phyloP scores from a whole-genome alignment of 768 basidiomycete genomes.

The Psilocybe cubensis region DNA sequence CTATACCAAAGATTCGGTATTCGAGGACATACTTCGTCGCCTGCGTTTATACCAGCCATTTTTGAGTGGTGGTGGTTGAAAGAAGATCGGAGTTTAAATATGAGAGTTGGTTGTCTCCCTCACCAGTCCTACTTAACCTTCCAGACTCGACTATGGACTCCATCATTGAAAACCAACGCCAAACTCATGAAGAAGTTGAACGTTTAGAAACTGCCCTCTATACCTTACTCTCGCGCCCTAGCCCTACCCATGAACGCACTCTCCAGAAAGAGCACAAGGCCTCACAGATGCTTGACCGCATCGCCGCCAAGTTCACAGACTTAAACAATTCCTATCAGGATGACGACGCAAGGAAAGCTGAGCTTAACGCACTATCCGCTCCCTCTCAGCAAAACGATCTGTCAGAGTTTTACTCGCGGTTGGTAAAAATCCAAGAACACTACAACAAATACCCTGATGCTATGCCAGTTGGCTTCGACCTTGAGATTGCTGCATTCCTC shows the following conservation, averaged over 20 bases:
- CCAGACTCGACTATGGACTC: constrained; percentile 75
- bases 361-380: constrained; percentile 65
- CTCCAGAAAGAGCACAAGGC: constrained; percentile 89
- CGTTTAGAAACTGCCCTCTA: constrained; percentile 88
- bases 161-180: constrained; percentile 90
- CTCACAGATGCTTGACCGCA: constrained; percentile 85
- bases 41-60: constrained; percentile 84
- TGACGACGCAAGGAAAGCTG: constrained; percentile 69
- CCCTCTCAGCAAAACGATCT: constrained; percentile 70
- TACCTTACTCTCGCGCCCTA: constrained; percentile 73
- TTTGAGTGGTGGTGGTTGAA: constrained; percentile 43
- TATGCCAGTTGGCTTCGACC: constrained; percentile 78
- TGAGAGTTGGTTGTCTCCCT: constrained; percentile 14
- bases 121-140: constrained; percentile 8
- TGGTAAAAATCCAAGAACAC: constrained; percentile 96
- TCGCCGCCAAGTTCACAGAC: constrained; percentile 66
- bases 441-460: constrained; percentile 95
- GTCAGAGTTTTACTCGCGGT: constrained; percentile 93
- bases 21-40: constrained; percentile 72
- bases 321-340: constrained; percentile 81
- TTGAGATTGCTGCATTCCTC: constrained; percentile 80
- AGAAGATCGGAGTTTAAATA: constrained; percentile 64
- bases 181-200: constrained; percentile 95
- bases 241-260: constrained; percentile 61
- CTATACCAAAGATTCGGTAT: constrained; percentile 12